Evolutionary conservation across 2,329 filamentous ascomycete genomes (phyloP).

Genomic region (Epichloe baconii): DNA sequence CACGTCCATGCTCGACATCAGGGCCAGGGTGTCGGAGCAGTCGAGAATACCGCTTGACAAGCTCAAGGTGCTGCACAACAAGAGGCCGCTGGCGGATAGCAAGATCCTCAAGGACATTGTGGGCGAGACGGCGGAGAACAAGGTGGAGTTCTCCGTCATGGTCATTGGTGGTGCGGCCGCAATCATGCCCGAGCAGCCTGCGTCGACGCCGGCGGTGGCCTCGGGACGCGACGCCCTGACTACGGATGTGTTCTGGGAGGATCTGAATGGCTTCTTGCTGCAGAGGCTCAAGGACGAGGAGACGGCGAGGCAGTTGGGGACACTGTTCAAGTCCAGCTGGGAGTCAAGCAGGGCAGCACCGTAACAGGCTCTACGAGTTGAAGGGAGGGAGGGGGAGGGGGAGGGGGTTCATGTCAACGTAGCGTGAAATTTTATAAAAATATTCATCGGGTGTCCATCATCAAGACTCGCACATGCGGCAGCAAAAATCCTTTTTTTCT

Average conservation of each 20-base stretch:
- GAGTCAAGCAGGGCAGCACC: conserved; percentile 29
- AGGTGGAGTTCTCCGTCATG: conserved; percentile 75
- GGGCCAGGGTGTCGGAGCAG: conserved; percentile 51
- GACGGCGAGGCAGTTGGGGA: conserved; percentile 49
- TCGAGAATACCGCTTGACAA: conserved; percentile 58
- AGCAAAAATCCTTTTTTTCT: background rate
- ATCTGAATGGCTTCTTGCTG: conserved; percentile 67
- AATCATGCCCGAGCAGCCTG: conserved; percentile 27
- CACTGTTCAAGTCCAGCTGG: conserved; percentile 61
- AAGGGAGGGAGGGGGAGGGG: background rate
- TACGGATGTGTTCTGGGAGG: conserved; percentile 71
- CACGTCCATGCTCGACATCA: conserved; percentile 69
- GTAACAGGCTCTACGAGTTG: conserved; percentile 5
- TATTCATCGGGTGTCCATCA: background rate
- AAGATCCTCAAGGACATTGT: conserved; percentile 67
- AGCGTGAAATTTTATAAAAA: background rate
- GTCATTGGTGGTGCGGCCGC: conserved; percentile 57
- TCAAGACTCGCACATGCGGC: background rate
- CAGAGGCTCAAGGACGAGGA: conserved; percentile 64
- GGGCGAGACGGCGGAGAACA: conserved; percentile 28
- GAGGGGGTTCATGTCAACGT: background rate
- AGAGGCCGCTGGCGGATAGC: conserved; percentile 69
- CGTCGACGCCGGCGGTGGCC: conserved; percentile 14
- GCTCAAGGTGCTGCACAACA: conserved; percentile 74
- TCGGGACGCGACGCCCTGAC: conserved; percentile 49